Evolutionary conservation across 2,329 filamentous ascomycete genomes (phyloP), one percentile per base, ranked within the genome.

Genomic region (Pleurostoma richardsiae): DNA sequence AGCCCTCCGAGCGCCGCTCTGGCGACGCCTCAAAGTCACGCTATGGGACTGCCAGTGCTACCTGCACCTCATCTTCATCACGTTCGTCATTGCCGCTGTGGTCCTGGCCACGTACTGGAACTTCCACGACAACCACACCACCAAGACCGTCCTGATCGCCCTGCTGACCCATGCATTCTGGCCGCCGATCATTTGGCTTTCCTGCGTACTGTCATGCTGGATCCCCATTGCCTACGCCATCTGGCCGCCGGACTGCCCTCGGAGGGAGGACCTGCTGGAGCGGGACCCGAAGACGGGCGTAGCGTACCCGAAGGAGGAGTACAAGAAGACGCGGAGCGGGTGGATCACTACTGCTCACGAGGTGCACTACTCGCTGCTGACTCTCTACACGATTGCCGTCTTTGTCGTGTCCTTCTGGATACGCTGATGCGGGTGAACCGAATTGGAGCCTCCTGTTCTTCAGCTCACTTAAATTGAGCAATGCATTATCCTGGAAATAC

Each of bases 91-190:
- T 19, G 46, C 33, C 7, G 47, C 51, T 11, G 39, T 49, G 10
- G 47, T 52, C 28, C 52, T 52, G 28, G 43, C 49, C 10, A 36
- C 50, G 4, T n/a, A 39, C 8, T 52, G 73, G 30, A 36, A 33
- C 48, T 76, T 72, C 59, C 72, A 77, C 54, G 58, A 65, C 33
- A 55, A 65, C 11, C 59, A 71, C 28, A 56, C 64, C 26, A 57
- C 60, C 4, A 60, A 64, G 31, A 62, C 62, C 51, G 65, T 68
- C 7, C 62, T 72, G 11, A 56, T 76, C 42, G 73, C 71, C 53
- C 65, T 85, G 4, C 58, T 84, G 39, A 82, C 79, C 0, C 79
- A 83, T 57, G 78, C 77, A 10, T 78, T 77, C 63, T 84, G 80
- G 80, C 79, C 79, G 5, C 80, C 80, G 0, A 55, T 82, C 40